Evolutionary conservation across 176 grass and related monocot species (phyloP).

Genomic region (Aechmea fasciata): DNA sequence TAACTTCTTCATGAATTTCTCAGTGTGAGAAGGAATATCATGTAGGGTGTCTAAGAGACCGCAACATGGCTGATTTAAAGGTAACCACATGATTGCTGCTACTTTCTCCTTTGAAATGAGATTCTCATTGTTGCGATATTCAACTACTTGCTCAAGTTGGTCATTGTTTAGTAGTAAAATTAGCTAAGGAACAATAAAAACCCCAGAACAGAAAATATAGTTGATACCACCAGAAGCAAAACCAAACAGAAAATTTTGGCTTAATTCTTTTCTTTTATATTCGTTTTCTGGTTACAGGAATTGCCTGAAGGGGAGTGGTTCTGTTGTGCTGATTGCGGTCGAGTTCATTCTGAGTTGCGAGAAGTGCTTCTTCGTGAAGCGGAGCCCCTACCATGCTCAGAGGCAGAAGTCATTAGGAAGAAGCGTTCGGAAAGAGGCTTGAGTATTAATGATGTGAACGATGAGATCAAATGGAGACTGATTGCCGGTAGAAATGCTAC

Average conservation of each 20-base stretch:
- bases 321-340: conserved; percentile 53
- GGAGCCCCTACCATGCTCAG: conserved; percentile 26
- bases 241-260: no score
- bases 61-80: conserved; percentile 78
- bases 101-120: conserved; percentile 4
- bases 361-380: conserved; percentile 40
- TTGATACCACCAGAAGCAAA: no score
- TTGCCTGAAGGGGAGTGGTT: conserved; percentile 85
- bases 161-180: no score
- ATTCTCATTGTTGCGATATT: neutral
- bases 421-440: conserved; percentile 51
- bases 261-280: no score
- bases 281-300: conserved; percentile 32
- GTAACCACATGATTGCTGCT: conserved; percentile 22
- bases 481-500: conserved; percentile 57
- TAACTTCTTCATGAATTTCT: no score
- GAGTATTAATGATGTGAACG: conserved; percentile 19
- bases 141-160: no score
- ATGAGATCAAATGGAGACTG: conserved; percentile 81
- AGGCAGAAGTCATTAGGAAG: conserved; percentile 63
- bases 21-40: conserved; percentile 98
- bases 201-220: no score
- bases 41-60: conserved; percentile 84
- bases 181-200: neutral
- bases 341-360: conserved; percentile 44